Base-by-base conservation (phyloP, 1,139 yeast species). In the Hemisphaericaspora xylanilytica region DNA sequence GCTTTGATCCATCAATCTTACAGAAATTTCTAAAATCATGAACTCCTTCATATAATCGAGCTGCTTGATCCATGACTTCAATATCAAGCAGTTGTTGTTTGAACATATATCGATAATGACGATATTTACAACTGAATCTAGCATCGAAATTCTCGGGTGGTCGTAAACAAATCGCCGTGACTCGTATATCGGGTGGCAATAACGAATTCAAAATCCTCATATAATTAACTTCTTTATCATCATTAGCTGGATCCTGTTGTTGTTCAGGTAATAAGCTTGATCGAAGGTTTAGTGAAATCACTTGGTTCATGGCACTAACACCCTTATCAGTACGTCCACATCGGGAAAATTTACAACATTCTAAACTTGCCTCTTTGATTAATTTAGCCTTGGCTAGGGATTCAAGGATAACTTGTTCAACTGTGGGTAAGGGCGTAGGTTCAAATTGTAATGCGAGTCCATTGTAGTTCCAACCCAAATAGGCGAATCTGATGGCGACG, bases 321-420 rank as follows among this genome's bases (percentile, higher is more conserved):
- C 98, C 98, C 50, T 81, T 83, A 54, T 92, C 99, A 0, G 99
- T 92, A 52, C 99, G 71, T 0, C 99, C 99, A 63, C 98, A 94
- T 45, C 98, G 68, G 49, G 95, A 85, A 59, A 90, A 90, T 12
- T 74, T 67, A 40, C 85, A 78, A 38, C 74, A 78, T 2, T 74
- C 78, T 1, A 89, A 89, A 11, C 71, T 75, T 22, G 75, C 61
- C 1, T 78, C 69, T 9, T 81, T 75, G 28, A 94, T 79, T 44
- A 94, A 63, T 49, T 75, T 80, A 28, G 95, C 79, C 48, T 74
- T 78, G 32, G 71, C 65, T 59, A 92, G 59, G 0, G 96, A 96
- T 35, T 80, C 74, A 37, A 92, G 59, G 11, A 92, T 75, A 31
- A 74, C 77, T 31, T 81, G 82, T 55, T 94, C 98, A 2, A 92